phyloP scores from a whole-genome alignment of 129 eudicot species.

The Gnaphalium uliginosum region DNA sequence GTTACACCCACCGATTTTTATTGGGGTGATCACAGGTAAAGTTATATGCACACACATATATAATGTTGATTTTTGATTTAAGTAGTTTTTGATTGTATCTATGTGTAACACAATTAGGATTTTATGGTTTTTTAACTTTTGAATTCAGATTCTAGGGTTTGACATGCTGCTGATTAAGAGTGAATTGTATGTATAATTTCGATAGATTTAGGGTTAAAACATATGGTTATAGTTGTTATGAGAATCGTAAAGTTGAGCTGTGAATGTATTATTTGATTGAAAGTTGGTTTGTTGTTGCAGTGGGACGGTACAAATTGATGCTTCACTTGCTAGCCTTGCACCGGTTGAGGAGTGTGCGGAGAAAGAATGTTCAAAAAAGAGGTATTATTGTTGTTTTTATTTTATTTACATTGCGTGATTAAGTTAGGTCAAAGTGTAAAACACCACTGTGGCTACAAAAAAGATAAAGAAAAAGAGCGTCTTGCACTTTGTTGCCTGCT shows the following conservation, averaged over 20 bases:
- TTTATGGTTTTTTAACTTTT: neutral
- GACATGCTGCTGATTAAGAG: slow-evolving; percentile 1
- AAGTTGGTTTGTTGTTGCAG: slow-evolving; percentile 44
- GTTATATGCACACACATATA: neutral
- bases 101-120: neutral
- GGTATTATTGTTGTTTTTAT: slow-evolving; percentile 40
- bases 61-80: neutral
- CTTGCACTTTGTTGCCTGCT: neutral
- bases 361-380: slow-evolving; percentile 59
- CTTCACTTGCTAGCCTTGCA: slow-evolving; percentile 42
- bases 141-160: slow-evolving; percentile 23
- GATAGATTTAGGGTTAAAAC: neutral
- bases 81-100: neutral
- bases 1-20: slow-evolving; percentile 49
- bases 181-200: neutral
- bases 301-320: slow-evolving; percentile 36
- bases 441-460: neutral
- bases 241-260: neutral
- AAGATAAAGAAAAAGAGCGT: neutral
- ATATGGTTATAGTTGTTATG: neutral
- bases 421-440: neutral
- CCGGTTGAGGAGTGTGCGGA: slow-evolving; percentile 43
- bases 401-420: neutral
- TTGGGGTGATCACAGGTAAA: slow-evolving; percentile 53
- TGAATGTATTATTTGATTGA: slow-evolving; percentile 3